Evolutionary conservation across 2,329 filamentous ascomycete species (phyloP).

Genomic region (Pseudocercospora cruenta): DNA sequence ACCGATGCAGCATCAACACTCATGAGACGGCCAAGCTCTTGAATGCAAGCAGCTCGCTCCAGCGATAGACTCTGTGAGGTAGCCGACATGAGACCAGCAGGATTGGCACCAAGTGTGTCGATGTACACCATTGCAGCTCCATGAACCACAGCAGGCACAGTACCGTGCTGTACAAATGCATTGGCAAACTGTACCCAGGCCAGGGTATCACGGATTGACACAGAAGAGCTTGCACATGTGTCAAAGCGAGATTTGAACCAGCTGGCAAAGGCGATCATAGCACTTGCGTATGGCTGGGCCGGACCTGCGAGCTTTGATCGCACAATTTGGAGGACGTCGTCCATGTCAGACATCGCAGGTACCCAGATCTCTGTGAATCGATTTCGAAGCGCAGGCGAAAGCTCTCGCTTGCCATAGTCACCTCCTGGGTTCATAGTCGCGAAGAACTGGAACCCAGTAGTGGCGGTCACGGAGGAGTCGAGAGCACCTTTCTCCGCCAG

Average conservation of each 20-base stretch:
- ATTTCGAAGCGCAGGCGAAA: conserved; percentile 92
- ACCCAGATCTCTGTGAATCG: conserved; percentile 99
- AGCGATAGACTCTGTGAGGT: conserved; percentile 69
- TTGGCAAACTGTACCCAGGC: conserved; percentile 96
- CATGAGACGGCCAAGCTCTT: conserved; percentile 71
- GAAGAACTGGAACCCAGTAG: conserved; percentile 87
- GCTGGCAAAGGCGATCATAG: conserved; percentile 82
- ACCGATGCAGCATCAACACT: conserved; percentile 63
- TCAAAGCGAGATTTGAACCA: conserved; percentile 88
- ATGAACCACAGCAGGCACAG: conserved; percentile 62
- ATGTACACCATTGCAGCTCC: conserved; percentile 95
- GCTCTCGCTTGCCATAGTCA: conserved; percentile 96
- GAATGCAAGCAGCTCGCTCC: conserved; percentile 74
- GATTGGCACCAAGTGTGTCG: conserved; percentile 92
- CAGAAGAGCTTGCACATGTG: conserved; percentile 72
- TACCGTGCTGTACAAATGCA: conserved; percentile 28
- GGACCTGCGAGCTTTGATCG: conserved; percentile 68
- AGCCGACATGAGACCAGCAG: conserved; percentile 79
- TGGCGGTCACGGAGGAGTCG: conserved; percentile 76
- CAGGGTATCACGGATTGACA: conserved; percentile 90
- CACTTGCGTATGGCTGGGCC: conserved; percentile 61
- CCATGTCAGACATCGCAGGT: conserved; percentile 77
- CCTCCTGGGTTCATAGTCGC: conserved; percentile 99
- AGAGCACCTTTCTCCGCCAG: conserved; percentile 91
- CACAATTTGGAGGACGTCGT: conserved; percentile 88